Conservation (phyloP, 129 eudicot genomes). For the Flaveria bidentis region DNA sequence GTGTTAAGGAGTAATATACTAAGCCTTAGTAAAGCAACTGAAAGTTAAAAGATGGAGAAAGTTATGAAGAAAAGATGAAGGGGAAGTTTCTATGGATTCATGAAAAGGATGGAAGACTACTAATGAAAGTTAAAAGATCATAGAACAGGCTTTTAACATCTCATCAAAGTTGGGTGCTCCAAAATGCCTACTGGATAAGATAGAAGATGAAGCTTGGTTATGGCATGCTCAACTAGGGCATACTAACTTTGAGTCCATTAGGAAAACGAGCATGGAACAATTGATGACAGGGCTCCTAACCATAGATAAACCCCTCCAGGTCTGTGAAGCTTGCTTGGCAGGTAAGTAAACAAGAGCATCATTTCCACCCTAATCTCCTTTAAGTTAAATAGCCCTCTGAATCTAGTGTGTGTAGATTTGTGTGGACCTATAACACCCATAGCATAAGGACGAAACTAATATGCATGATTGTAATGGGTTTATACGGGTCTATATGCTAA, state of each 20-base stretch:
- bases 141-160: neutral
- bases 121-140: neutral
- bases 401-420: neutral
- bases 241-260: neutral
- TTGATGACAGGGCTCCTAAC: neutral
- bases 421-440: neutral
- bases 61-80: no score
- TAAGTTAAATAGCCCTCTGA: neutral
- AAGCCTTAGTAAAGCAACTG: no score
- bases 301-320: neutral
- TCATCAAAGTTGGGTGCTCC: neutral
- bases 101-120: no score
- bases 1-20: no score
- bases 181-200: neutral
- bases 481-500: neutral
- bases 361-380: neutral
- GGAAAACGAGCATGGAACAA: neutral
- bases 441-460: neutral
- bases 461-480: neutral
- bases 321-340: no score
- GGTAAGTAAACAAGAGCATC: no score
- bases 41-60: no score
- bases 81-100: no score
- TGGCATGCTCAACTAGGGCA: neutral
- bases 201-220: neutral